phyloP scores from a whole-genome alignment of 495 filamentous ascomycete genomes.

The Annulohypoxylon maeteangense region DNA sequence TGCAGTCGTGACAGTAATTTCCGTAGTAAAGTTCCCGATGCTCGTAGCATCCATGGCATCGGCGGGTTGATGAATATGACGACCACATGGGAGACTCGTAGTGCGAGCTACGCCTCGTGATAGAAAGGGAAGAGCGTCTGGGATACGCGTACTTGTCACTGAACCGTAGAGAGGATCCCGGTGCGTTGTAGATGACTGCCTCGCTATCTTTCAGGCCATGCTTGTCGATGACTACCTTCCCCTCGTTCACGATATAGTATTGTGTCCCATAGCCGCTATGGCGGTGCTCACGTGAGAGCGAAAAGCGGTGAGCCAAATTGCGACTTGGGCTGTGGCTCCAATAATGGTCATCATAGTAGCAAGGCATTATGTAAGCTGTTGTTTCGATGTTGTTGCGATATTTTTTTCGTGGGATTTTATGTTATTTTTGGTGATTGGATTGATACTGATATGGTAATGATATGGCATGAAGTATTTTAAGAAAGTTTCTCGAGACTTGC shows the following conservation, averaged over 20 bases:
- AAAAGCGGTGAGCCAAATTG: conserved; percentile 20
- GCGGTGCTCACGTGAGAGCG: conserved; percentile 21
- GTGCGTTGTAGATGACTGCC: conserved; percentile 49
- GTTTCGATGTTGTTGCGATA: background rate
- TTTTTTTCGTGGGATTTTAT: background rate
- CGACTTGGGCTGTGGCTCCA: conserved; percentile 11
- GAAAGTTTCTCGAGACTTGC: background rate
- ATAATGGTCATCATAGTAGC: conserved; percentile 19
- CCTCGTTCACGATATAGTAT: conserved; percentile 44
- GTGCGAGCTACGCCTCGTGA: conserved; percentile 50
- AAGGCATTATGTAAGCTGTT: conserved; percentile 27
- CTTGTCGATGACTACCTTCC: conserved; percentile 32
- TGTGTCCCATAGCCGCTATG: conserved; percentile 20
- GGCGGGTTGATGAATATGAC: background rate
- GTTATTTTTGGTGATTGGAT: background rate
- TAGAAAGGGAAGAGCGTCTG: background rate
- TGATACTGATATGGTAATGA: background rate
- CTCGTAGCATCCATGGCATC: conserved; percentile 33
- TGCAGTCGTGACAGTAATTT: conserved; percentile 40
- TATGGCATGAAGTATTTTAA: background rate
- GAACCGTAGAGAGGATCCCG: conserved; percentile 37
- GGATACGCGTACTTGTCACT: no score
- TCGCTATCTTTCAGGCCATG: conserved; percentile 27
- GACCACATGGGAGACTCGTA: background rate
- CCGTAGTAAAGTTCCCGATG: conserved; percentile 24